Conservation (phyloP, 2,329 filamentous ascomycete genomes). For the Colletotrichum higginsianum region DNA sequence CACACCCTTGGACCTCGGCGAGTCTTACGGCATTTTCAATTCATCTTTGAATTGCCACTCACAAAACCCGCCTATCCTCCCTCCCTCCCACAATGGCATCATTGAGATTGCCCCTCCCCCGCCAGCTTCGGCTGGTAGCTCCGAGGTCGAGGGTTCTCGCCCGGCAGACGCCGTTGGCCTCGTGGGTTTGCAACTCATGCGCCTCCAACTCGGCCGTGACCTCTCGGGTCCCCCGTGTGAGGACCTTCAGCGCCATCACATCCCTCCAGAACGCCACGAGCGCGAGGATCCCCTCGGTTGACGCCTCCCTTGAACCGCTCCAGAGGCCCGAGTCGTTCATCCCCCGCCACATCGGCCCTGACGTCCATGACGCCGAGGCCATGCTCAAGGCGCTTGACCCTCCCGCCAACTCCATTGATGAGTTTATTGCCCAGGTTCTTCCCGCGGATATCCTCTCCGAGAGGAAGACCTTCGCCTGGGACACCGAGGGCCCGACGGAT, state of each 20-base stretch:
- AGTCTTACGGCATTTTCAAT: conserved; percentile 9
- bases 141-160: conserved; percentile 36
- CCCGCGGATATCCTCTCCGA: conserved; percentile 83
- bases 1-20: conserved; percentile 7
- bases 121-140: conserved; percentile 42
- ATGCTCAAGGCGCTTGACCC: conserved; percentile 89
- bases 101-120: conserved; percentile 40
- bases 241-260: conserved; percentile 33
- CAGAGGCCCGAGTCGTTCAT: conserved; percentile 75
- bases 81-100: conserved; percentile 42
- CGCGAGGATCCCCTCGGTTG: conserved; percentile 26
- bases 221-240: conserved; percentile 28
- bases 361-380: conserved; percentile 75
- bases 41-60: conserved; percentile 1
- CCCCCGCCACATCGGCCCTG: conserved; percentile 89
- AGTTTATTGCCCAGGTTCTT: conserved; percentile 88
- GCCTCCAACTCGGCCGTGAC: conserved; percentile 17
- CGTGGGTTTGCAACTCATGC: conserved; percentile 41
- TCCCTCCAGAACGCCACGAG: conserved; percentile 33
- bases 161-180: conserved; percentile 34
- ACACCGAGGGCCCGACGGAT: conserved; percentile 62
- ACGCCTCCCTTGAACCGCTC: conserved; percentile 42
- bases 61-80: background rate
- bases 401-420: conserved; percentile 80
- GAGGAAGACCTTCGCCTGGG: conserved; percentile 71